Base-by-base conservation (phyloP, 2,329 filamentous ascomycete genomes). In the Dactylellina cionopaga region DNA sequence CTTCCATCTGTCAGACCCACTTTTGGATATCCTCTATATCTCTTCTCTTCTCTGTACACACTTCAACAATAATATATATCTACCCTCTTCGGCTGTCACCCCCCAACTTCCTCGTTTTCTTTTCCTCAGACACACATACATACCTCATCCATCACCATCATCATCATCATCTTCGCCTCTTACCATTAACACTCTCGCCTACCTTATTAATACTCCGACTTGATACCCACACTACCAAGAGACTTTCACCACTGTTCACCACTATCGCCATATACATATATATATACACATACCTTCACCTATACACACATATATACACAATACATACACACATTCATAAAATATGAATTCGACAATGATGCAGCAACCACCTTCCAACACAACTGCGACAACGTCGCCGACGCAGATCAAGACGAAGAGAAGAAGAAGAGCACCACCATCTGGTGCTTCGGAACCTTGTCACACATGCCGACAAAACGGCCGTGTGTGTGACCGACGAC, bases 401-500 rank as follows among this genome's bases (percentile, higher is more conserved):
- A 75, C 76, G 44, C 75, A 76, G 58, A 65, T 72, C 31, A 72
- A 72, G 59, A 72, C 68, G 2, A 77, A 96, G 84, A 88, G 93
- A 79, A 89, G 92, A 83, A 91, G 93, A 85, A 88, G 93, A 82
- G 91, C 93, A 17, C 90, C 92, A 17, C 89, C 92, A 55, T 93
- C 91, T 75, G 94, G 94, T 78, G 94, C 94, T 70, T 88, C 91
- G 46, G 92, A 96, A 80, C 94, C 98, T 81, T 99, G 94, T 85
- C 97, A 97, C 80, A 89, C 92, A 43, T 99, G 94, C 83, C 87
- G 89, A 76, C 95, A 92, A 82, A 88, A 90, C 79, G 89, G 88
- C 77, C 85, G 90, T 75, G 91, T 92, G 81, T 99, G 94, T 83
- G 94, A 98, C 82, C 89, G 94, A 77, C 88, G 92, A 79, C 87